Percentiles rank a stretch among this genome's conserved stretches.
phyloP scores from a whole-genome alignment of 208 protist species.

The Histomonas meleagridis region DNA sequence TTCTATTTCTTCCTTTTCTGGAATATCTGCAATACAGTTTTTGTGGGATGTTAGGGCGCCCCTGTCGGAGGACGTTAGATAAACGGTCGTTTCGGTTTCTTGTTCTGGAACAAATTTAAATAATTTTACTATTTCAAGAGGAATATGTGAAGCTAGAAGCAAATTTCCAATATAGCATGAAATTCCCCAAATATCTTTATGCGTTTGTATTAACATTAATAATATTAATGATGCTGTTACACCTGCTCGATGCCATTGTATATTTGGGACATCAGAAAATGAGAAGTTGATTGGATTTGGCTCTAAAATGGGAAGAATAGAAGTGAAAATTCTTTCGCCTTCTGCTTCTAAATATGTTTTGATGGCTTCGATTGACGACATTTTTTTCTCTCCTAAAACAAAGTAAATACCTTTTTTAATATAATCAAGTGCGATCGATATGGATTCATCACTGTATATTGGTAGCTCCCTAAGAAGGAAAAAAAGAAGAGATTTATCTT shows the following conservation, averaged over 20 bases:
- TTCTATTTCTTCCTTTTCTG: background rate
- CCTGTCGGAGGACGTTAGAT: background rate
- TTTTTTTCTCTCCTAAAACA: background rate
- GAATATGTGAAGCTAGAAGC: background rate
- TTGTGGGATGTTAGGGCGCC: background rate
- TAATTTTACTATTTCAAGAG: background rate
- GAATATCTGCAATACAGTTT: background rate
- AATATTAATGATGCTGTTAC: background rate
- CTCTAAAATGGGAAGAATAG: background rate
- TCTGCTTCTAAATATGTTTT: background rate
- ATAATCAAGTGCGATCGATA: background rate
- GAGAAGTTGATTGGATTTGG: background rate
- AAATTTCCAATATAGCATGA: background rate
- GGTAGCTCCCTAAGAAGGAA: background rate
- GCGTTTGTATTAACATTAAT: background rate
- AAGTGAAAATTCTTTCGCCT: background rate
- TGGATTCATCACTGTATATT: background rate
- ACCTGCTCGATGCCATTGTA: background rate
- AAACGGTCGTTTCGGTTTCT: background rate
- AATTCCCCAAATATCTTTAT: background rate
- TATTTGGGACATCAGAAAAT: background rate
- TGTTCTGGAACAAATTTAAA: background rate
- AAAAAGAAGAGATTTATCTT: background rate
- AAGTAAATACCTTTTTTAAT: constrained; percentile 2
- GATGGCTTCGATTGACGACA: background rate